phyloP scores from a whole-genome alignment of 2,329 filamentous ascomycete species.

The Pyricularia pennisetigena region DNA sequence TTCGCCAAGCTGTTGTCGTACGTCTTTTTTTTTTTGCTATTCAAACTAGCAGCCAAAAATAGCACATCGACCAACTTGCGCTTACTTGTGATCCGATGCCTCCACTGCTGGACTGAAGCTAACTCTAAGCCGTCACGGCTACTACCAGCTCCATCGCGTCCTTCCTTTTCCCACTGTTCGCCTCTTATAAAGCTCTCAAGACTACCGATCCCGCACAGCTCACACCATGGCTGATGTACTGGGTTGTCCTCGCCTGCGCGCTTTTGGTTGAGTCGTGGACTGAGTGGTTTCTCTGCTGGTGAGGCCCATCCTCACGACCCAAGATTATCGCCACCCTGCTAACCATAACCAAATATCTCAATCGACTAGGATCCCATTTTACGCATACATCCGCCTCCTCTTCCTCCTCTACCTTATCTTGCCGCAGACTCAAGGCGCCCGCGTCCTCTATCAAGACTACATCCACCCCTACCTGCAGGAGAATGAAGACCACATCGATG shows the following conservation, averaged over 20 bases:
- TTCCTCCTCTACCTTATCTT: slow-evolving; percentile 91
- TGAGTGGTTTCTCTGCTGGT: slow-evolving; percentile 78
- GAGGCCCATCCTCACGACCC: slow-evolving; percentile 13
- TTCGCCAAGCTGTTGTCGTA: slow-evolving; percentile 71
- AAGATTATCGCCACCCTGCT: slow-evolving; percentile 3
- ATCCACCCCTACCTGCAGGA: slow-evolving; percentile 80
- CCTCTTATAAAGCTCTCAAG: slow-evolving; percentile 95
- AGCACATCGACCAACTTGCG: slow-evolving; percentile 12
- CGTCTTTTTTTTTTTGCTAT: slow-evolving; percentile 25
- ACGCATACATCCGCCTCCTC: slow-evolving; percentile 78
- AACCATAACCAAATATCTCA: background rate
- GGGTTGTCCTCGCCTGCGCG: slow-evolving; percentile 80
- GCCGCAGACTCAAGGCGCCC: slow-evolving; percentile 93
- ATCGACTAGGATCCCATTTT: slow-evolving; percentile 68
- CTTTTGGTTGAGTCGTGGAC: slow-evolving; percentile 80
- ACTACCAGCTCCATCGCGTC: slow-evolving; percentile 65
- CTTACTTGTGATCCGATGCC: slow-evolving; percentile 6
- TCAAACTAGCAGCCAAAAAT: background rate
- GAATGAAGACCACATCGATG: slow-evolving; percentile 83
- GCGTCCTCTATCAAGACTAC: slow-evolving; percentile 72
- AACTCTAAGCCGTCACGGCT: background rate
- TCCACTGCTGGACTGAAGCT: slow-evolving; percentile 8
- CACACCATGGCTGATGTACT: slow-evolving; percentile 99
- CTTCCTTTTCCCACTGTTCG: slow-evolving; percentile 90
- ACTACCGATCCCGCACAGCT: slow-evolving; percentile 81